These are phyloP conservation scores for Ophiostoma tasmaniense DNA, from an alignment of 2,329 filamentous ascomycete genomes.

Conservation along the genomic window DNA sequence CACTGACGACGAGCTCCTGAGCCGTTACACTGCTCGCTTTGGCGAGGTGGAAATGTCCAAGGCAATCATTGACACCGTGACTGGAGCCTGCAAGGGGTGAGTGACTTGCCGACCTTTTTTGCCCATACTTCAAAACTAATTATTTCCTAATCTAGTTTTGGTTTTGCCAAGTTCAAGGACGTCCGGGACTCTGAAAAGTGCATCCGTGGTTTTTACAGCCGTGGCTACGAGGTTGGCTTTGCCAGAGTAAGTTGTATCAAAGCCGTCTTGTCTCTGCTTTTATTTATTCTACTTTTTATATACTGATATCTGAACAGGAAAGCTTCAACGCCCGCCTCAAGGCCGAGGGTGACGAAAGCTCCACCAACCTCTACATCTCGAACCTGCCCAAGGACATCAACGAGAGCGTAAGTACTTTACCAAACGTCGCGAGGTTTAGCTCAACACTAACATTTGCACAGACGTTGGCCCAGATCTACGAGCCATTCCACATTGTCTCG, in stretches of 20 bases:
- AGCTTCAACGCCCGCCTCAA: constrained; percentile 98
- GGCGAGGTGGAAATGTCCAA: constrained; percentile 94
- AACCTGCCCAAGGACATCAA: constrained; percentile 89
- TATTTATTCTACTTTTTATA: not conserved
- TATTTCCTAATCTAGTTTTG: constrained; percentile 55
- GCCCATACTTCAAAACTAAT: not conserved
- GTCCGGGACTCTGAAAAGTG: constrained; percentile 87
- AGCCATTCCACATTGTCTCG: constrained; percentile 75
- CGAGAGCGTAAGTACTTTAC: constrained; percentile 59
- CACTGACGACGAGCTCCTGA: constrained; percentile 84
- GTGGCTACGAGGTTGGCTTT: constrained; percentile 96
- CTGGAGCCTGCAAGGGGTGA: constrained; percentile 92
- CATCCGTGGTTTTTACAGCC: constrained; percentile 87
- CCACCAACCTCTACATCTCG: constrained; percentile 96
- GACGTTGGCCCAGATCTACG: constrained; percentile 72
- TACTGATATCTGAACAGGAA: constrained; percentile 49
- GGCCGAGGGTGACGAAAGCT: constrained; percentile 79
- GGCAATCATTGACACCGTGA: constrained; percentile 93
- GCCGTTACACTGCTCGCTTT: constrained; percentile 76
- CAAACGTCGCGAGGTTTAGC: not conserved
- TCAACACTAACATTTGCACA: constrained; percentile 27
- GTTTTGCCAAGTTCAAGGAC: constrained; percentile 91
- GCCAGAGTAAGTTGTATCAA: constrained; percentile 57
- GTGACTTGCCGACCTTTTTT: constrained; percentile 21
- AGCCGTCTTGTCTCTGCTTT: not conserved